phyloP scores from a whole-genome alignment of 306 rosid species.

The Urtica urens region DNA sequence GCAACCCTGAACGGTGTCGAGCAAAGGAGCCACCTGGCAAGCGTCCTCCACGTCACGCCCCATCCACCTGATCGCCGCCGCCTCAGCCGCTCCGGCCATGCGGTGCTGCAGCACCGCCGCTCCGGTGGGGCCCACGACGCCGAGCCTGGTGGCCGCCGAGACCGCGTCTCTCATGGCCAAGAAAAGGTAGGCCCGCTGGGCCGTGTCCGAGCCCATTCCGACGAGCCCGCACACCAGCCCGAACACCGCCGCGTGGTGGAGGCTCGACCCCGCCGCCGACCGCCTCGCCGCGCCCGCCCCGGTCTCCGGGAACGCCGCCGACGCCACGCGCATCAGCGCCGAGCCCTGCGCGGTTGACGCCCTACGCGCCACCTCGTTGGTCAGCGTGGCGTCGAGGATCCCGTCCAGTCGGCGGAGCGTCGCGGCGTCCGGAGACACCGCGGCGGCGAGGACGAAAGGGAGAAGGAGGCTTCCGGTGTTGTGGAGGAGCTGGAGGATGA shows the following conservation, averaged over 20 bases:
- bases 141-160: conserved; percentile 85
- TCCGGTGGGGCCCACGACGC: conserved; percentile 70
- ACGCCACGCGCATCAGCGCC: conserved; percentile 76
- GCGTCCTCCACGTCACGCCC: conserved; percentile 48
- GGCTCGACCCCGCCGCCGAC: conserved; percentile 12
- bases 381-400: conserved; percentile 53
- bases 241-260: conserved; percentile 76
- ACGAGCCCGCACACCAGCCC: conserved; percentile 63
- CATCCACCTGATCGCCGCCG: conserved; percentile 44
- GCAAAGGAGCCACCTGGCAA: conserved; percentile 59
- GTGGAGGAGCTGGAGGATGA: conserved; percentile 50
- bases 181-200: conserved; percentile 83
- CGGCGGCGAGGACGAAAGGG: conserved; percentile 63
- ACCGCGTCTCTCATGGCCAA: conserved; percentile 67
- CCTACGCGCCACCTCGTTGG: conserved; percentile 71
- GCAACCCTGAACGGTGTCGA: conserved; percentile 79
- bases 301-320: conserved; percentile 45
- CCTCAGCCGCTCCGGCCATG: conserved; percentile 53
- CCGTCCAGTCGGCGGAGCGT: conserved; percentile 53
- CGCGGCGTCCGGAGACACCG: conserved; percentile 39
- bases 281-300: conserved; percentile 46
- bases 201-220: conserved; percentile 39
- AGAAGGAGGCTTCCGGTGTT: conserved; percentile 80
- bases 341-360: conserved; percentile 75
- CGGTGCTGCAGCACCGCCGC: conserved; percentile 77